phyloP scores from a whole-genome alignment of 306 rosid genomes.

The Hippophae gyantsensis region DNA sequence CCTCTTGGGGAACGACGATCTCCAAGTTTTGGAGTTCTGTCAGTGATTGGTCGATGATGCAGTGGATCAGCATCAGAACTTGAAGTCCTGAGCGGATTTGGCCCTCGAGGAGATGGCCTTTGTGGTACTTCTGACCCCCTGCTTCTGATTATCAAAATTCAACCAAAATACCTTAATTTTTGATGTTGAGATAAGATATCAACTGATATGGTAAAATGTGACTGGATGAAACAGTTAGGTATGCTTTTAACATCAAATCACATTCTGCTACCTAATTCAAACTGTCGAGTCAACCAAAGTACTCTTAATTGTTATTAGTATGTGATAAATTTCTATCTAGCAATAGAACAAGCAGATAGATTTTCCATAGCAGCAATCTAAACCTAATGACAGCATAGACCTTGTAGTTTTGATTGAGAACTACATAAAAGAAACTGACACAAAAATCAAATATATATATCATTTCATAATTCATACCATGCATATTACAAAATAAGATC shows the following conservation, averaged over 20 bases:
- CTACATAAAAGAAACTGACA: no score
- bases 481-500: no score
- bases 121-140: slow-evolving; percentile 79
- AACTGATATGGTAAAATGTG: background rate
- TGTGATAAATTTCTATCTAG: no score
- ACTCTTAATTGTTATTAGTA: no score
- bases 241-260: no score
- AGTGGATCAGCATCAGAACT: slow-evolving; percentile 64
- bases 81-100: slow-evolving; percentile 54
- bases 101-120: slow-evolving; percentile 68
- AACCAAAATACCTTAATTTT: background rate
- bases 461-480: no score
- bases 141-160: slow-evolving; percentile 3
- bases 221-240: background rate
- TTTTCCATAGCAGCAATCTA: no score
- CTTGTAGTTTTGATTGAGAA: no score
- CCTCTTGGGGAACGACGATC: slow-evolving; percentile 75
- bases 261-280: no score
- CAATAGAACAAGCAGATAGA: no score
- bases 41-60: slow-evolving; percentile 60
- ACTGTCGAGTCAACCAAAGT: background rate
- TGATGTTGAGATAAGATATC: background rate
- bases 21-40: slow-evolving; percentile 67
- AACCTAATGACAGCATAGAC: no score
- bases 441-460: no score